phyloP scores from a whole-genome alignment of 2,329 filamentous ascomycete genomes.

The Arthrobotrys musiformis region DNA sequence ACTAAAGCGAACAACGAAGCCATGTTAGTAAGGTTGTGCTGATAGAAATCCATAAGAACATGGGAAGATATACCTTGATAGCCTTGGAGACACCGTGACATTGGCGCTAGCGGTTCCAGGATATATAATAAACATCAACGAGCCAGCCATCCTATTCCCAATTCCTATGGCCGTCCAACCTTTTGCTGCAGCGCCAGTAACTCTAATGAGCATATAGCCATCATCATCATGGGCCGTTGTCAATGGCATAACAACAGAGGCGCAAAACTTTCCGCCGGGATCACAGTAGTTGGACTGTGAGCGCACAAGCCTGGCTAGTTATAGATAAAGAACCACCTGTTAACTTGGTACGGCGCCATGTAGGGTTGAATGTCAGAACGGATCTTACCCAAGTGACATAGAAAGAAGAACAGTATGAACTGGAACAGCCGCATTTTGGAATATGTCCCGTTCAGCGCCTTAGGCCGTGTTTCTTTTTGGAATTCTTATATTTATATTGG shows the following conservation, averaged over 20 bases:
- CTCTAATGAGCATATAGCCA: slow-evolving; percentile 56
- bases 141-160: slow-evolving; percentile 63
- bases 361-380: not conserved
- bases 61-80: slow-evolving; percentile 31
- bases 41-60: not conserved
- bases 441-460: not conserved
- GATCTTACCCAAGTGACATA: slow-evolving; percentile 34
- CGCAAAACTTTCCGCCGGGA: slow-evolving; percentile 40
- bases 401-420: slow-evolving; percentile 30
- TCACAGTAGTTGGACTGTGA: slow-evolving; percentile 52
- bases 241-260: slow-evolving; percentile 46
- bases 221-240: slow-evolving; percentile 32
- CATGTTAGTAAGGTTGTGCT: not conserved
- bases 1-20: not conserved
- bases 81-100: slow-evolving; percentile 58
- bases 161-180: slow-evolving; percentile 65
- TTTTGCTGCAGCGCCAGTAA: slow-evolving; percentile 57
- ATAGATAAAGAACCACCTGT: not conserved
- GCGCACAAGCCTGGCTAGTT: slow-evolving; percentile 24
- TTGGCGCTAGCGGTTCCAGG: slow-evolving; percentile 61
- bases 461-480: not conserved
- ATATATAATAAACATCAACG: slow-evolving; percentile 65
- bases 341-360: not conserved
- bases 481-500: not conserved
- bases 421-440: slow-evolving; percentile 28